A percentile compares a stretch with the other conserved stretches of the same genome.
Evolutionary conservation across 192 early-diverging fungal genomes (phyloP).

Genomic region (Gamsiella multidivaricata): DNA sequence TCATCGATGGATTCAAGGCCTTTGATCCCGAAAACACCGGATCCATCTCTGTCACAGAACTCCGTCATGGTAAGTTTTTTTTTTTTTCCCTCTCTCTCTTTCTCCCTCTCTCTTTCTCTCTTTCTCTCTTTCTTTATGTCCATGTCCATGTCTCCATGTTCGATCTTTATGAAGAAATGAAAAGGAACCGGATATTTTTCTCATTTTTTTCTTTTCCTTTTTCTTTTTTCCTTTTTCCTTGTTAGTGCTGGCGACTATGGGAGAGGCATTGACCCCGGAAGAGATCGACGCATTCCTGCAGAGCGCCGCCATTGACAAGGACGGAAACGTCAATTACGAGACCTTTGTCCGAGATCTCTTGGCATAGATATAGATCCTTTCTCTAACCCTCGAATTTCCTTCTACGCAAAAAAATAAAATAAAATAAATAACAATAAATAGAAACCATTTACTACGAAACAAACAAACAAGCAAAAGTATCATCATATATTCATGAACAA

Average conservation of each 20-base stretch:
- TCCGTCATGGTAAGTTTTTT: constrained; percentile 68
- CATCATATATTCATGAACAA: background rate
- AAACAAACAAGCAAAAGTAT: background rate
- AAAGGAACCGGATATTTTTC: background rate
- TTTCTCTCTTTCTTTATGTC: too few species aligned
- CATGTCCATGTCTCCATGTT: too few species aligned
- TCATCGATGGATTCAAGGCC: constrained; percentile 86
- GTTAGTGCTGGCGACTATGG: constrained; percentile 81
- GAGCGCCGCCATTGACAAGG: constrained; percentile 75
- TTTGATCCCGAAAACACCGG: constrained; percentile 85
- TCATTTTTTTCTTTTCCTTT: background rate
- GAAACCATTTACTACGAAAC: background rate
- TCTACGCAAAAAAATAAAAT: constrained; percentile 8
- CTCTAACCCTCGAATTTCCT: too few species aligned
- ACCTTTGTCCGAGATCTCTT: constrained; percentile 30
- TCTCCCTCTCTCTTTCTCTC: background rate
- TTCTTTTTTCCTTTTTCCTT: constrained; percentile 1
- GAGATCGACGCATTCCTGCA: constrained; percentile 83
- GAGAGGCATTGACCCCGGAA: constrained; percentile 77
- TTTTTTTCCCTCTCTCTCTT: too few species aligned
- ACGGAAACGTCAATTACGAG: constrained; percentile 88
- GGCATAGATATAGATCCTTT: background rate
- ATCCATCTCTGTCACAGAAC: constrained; percentile 77
- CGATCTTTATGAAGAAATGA: constrained; percentile 16
- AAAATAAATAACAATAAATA: background rate